phyloP scores from a whole-genome alignment of 345 rosid genomes.

The Schrenkiella parvula region DNA sequence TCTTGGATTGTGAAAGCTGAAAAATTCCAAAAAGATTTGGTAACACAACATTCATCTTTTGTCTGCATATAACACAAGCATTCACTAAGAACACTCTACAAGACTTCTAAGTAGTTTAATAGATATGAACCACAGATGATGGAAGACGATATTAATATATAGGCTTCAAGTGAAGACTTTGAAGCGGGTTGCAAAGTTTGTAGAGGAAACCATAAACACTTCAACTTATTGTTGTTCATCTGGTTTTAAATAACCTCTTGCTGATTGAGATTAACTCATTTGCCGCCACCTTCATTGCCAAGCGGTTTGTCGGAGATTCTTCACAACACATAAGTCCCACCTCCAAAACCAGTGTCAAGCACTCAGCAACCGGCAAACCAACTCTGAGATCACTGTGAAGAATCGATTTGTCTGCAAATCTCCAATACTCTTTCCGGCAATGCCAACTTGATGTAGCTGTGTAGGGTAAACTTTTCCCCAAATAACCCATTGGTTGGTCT shows the following conservation, averaged over 20 bases:
- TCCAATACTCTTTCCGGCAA: background rate
- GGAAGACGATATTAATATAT: background rate
- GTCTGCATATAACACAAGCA: no score
- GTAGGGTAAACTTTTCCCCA: slow-evolving; percentile 7
- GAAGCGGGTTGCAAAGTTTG: background rate
- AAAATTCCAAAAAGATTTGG: no score
- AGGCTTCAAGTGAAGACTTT: background rate
- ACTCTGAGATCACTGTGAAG: background rate
- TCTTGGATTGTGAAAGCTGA: no score
- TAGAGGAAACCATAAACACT: background rate
- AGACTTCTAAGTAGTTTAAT: no score
- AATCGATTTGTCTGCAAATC: slow-evolving; percentile 6
- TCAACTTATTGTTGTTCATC: background rate
- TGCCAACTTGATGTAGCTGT: slow-evolving; percentile 3
- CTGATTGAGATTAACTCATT: slow-evolving; percentile 13
- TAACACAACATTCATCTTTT: no score
- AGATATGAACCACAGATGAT: background rate
- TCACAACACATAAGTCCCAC: slow-evolving; percentile 31
- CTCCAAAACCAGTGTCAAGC: background rate
- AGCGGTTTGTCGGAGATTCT: slow-evolving; percentile 8
- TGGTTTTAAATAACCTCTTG: background rate
- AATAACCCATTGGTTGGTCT: slow-evolving; percentile 29
- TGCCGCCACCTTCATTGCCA: slow-evolving; percentile 10
- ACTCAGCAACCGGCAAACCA: background rate
- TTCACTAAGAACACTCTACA: no score